Base-by-base conservation (phyloP, 2,329 filamentous ascomycete genomes). In the Xylariales sp. region DNA sequence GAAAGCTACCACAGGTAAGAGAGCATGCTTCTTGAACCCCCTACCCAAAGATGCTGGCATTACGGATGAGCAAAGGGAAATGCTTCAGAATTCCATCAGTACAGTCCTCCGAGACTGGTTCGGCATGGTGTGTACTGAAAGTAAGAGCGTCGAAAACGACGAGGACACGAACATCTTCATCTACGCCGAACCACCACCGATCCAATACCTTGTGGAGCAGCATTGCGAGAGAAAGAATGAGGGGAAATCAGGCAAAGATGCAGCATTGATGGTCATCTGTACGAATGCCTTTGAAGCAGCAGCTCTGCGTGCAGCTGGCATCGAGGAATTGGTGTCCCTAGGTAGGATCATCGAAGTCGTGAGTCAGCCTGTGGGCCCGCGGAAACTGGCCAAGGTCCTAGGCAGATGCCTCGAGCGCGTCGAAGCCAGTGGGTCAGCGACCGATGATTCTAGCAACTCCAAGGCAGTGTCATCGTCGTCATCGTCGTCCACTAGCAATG, bases 251-350 rank as follows among this genome's bases (percentile, higher is more conserved):
- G 32, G 36, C 8, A 47, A 43, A 32, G 39, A 50, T 19, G 42
- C 47, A 9, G 51, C 51, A 25, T 35, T 51, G 15, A 43, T 53
- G 18, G 48, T 53, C 11, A 47, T 53, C 6, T 53, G 49, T 15
- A 53, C 51, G 15, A 53, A 53, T 31, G 46, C 49, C 5, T 53
- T 51, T 19, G 51, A 53, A 40, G 49, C 51, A 5, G 51, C 51
- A 3, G 51, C 51, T 2, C 31, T 53, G 15, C 43, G 51, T 3
- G 45, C 51, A 7, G 49, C 51, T 12, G 51, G 51, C 11, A 31
- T 51, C 12, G 36, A 48, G 22, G 40, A 50, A 9, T 20, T 53
- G 7, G 21, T 46, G 4, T 47, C 49, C 2, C 46, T 53, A 5
- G 51, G 51, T 8, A 43, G 48, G 12, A 46, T 51, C 22, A 39